A percentile compares a stretch with the other conserved stretches of the same genome.
phyloP scores from a whole-genome alignment of 768 basidiomycete species.

The Termitomyces sp. region DNA sequence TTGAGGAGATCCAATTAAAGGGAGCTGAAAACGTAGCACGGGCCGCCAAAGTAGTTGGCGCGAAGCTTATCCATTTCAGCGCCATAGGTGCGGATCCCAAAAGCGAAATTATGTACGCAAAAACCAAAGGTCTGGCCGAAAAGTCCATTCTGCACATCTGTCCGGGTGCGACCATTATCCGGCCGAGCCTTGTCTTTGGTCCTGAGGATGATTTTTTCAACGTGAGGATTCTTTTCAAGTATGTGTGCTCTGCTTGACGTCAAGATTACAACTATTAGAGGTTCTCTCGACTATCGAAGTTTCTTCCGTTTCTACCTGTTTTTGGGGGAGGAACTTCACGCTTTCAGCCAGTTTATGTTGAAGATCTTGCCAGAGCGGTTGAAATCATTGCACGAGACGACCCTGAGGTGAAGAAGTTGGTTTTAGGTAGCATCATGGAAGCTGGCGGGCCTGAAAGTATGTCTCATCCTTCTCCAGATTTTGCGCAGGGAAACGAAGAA shows the following conservation, averaged over 20 bases:
- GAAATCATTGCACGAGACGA: slow-evolving; percentile 51
- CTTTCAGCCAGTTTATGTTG: slow-evolving; percentile 73
- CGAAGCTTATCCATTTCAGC: slow-evolving; percentile 61
- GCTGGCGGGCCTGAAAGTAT: slow-evolving; percentile 33
- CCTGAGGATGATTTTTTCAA: slow-evolving; percentile 74
- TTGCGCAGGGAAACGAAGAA: neutral
- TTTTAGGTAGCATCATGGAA: slow-evolving; percentile 46
- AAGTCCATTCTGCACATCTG: slow-evolving; percentile 39
- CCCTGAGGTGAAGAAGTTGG: slow-evolving; percentile 32
- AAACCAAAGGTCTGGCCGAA: slow-evolving; percentile 63
- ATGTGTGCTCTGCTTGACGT: neutral
- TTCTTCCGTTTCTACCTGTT: slow-evolving; percentile 70
- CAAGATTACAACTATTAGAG: slow-evolving; percentile 30
- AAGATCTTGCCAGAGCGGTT: slow-evolving; percentile 57
- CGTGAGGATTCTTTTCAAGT: slow-evolving; percentile 28
- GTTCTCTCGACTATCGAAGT: slow-evolving; percentile 53
- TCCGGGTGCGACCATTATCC: slow-evolving; percentile 52
- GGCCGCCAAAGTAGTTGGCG: slow-evolving; percentile 44
- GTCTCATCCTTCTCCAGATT: neutral
- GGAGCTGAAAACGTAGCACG: slow-evolving; percentile 64
- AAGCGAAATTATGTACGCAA: slow-evolving; percentile 52
- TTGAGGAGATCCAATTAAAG: slow-evolving; percentile 56
- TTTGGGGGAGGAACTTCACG: slow-evolving; percentile 61
- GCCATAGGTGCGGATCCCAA: slow-evolving; percentile 66
- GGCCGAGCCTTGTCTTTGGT: slow-evolving; percentile 73